phyloP scores from a whole-genome alignment of 164 flowering plant genomes.

The Magnolia kwangsiensis region DNA sequence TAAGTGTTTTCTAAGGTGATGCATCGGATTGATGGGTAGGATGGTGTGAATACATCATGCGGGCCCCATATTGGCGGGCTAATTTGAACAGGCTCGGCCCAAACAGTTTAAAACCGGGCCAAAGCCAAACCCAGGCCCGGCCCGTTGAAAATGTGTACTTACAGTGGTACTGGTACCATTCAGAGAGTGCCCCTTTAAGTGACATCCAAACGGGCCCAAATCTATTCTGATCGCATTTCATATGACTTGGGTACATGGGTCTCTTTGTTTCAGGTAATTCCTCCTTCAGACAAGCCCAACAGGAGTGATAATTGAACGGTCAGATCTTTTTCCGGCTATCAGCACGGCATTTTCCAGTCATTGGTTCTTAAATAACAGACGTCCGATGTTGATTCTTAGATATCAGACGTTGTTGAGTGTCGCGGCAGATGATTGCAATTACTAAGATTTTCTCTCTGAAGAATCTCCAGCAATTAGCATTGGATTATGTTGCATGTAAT shows the following conservation, averaged over 20 bases:
- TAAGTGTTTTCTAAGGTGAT: neutral
- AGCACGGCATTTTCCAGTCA: too few relatives aligned
- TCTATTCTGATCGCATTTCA: neutral
- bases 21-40: too few relatives aligned
- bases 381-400: too few relatives aligned
- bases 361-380: neutral
- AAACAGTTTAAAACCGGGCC: neutral
- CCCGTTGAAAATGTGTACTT: neutral
- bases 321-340: too few relatives aligned
- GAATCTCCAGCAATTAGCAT: neutral
- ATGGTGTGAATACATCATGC: too few relatives aligned
- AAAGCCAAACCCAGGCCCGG: too few relatives aligned
- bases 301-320: constrained; percentile 52
- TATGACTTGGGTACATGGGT: neutral
- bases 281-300: constrained; percentile 50
- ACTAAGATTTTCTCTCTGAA: neutral
- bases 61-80: too few relatives aligned
- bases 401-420: neutral
- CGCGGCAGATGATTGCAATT: neutral
- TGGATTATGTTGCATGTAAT: neutral
- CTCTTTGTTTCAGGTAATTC: constrained; percentile 28
- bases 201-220: neutral
- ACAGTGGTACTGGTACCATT: neutral
- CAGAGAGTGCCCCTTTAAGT: neutral
- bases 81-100: too few relatives aligned